A percentile compares a stretch with the other conserved stretches of the same genome.
phyloP scores from a whole-genome alignment of 495 filamentous ascomycete species.

The Penicillium bialowiezense region DNA sequence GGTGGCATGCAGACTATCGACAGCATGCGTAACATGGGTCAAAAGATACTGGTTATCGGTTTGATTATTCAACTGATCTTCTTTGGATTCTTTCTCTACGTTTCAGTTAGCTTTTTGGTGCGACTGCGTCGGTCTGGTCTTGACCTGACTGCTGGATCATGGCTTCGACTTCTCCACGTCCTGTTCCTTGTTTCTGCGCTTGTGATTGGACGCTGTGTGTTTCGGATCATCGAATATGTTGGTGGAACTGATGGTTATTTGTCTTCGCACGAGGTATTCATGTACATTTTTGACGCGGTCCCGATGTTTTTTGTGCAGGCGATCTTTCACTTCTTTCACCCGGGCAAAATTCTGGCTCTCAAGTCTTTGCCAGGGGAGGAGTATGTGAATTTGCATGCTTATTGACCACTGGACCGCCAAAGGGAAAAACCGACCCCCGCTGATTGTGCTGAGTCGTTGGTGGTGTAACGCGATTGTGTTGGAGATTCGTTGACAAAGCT shows the following conservation, averaged over 20 bases:
- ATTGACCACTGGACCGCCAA: too few species aligned
- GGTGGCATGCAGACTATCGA: constrained; percentile 12
- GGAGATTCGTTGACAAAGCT: too few species aligned
- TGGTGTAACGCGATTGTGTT: too few species aligned
- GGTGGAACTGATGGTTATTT: constrained; percentile 14
- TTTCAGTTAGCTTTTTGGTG: too few species aligned
- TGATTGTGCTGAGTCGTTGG: too few species aligned
- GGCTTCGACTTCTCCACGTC: constrained; percentile 1
- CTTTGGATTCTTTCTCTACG: constrained; percentile 27
- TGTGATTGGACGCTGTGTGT: constrained; percentile 3
- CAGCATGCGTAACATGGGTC: constrained; percentile 8
- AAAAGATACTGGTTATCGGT: constrained; percentile 26
- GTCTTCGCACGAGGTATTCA: constrained; percentile 21
- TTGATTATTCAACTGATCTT: constrained; percentile 25
- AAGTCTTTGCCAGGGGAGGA: too few species aligned
- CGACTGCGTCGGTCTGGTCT: constrained; percentile 4
- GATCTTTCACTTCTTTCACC: constrained; percentile 21
- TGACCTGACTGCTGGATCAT: neutral
- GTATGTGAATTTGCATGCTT: too few species aligned
- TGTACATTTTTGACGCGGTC: constrained; percentile 26
- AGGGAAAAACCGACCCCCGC: too few species aligned
- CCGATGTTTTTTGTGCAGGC: constrained; percentile 25
- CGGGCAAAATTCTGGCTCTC: too few species aligned
- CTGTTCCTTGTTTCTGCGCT: constrained; percentile 15
- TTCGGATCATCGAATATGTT: neutral